A percentile compares a stretch with the other conserved stretches of the same genome.
These are phyloP conservation scores for Roridomyces roridus DNA, from an alignment of 768 basidiomycete genomes.

Conservation along the genomic window DNA sequence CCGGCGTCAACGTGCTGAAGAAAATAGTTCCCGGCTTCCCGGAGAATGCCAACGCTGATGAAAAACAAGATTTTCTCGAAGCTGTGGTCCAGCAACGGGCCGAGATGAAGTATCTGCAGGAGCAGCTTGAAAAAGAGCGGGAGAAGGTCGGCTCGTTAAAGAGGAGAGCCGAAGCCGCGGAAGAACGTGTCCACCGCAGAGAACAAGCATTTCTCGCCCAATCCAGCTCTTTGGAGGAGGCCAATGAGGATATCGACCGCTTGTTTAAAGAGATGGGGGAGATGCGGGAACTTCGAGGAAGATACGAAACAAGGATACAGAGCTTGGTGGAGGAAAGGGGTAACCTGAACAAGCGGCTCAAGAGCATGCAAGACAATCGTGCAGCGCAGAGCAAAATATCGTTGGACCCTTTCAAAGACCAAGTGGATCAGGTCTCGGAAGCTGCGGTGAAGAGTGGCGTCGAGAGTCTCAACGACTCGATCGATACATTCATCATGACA, in stretches of 20 bases:
- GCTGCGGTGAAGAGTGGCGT: conserved; percentile 10
- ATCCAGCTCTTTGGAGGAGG: background rate
- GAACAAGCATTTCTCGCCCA: background rate
- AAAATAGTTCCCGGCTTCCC: background rate
- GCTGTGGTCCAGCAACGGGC: background rate
- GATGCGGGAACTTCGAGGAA: background rate
- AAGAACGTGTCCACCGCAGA: background rate
- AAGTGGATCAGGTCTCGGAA: conserved; percentile 24
- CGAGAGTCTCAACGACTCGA: conserved; percentile 22
- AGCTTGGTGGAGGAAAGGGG: background rate
- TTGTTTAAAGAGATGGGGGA: background rate
- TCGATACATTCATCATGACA: conserved; percentile 15
- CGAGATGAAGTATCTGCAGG: background rate
- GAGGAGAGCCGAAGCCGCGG: background rate
- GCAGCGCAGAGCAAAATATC: background rate
- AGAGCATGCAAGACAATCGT: background rate
- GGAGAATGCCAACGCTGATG: background rate
- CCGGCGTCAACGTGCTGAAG: background rate
- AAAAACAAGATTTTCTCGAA: conserved; percentile 2
- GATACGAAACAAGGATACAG: background rate
- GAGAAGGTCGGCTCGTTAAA: background rate
- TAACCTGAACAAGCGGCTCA: background rate
- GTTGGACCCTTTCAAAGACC: conserved; percentile 21
- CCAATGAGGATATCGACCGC: background rate
- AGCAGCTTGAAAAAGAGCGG: background rate